phyloP scores from a whole-genome alignment of 441 rosid species.

The Adansonia gregorii region DNA sequence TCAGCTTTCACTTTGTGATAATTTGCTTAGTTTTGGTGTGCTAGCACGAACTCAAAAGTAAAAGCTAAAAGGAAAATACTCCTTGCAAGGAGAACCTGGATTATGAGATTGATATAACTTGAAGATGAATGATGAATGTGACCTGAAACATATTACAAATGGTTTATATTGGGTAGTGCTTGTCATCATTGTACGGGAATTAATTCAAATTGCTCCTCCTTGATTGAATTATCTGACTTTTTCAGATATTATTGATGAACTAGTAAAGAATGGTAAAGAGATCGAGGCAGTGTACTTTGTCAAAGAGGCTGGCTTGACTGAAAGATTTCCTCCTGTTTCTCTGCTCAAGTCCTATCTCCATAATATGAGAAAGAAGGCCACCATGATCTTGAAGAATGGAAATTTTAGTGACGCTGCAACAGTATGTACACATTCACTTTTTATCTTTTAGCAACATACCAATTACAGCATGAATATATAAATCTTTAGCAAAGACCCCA shows the following conservation, averaged over 20 bases:
- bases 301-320: constrained; percentile 49
- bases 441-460: background rate
- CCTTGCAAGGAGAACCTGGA: background rate
- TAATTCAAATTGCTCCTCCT: background rate
- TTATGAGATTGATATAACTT: background rate
- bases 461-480: background rate
- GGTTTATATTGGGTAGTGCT: background rate
- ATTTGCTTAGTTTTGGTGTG: background rate
- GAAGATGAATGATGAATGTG: background rate
- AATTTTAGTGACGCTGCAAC: constrained; percentile 41
- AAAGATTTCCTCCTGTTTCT: constrained; percentile 52
- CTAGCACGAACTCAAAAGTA: background rate
- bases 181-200: background rate
- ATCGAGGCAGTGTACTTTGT: constrained; percentile 65
- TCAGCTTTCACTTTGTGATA: background rate
- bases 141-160: background rate
- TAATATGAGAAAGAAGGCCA: constrained; percentile 46
- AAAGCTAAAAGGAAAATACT: background rate
- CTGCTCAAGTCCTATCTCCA: constrained; percentile 52
- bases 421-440: constrained; percentile 30
- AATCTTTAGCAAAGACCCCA: background rate
- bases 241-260: constrained; percentile 56
- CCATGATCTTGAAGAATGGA: constrained; percentile 41
- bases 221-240: constrained; percentile 22
- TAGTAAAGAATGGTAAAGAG: constrained; percentile 57